These are phyloP conservation scores for Ophiostoma perfectum DNA, from an alignment of 2,329 filamentous ascomycete species.

Conservation along the genomic window DNA sequence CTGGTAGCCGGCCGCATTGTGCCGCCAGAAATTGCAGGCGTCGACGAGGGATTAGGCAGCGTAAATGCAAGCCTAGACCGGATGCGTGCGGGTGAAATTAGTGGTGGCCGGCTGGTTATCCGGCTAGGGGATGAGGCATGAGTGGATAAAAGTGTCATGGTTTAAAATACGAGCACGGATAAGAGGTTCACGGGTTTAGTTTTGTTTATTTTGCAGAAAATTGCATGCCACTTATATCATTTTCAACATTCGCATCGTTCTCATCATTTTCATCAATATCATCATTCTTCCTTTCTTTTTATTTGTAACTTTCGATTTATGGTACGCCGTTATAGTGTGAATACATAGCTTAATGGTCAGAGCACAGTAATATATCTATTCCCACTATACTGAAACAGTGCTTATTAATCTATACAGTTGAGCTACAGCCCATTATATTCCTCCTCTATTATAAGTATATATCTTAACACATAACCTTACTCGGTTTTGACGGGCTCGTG, in stretches of 20 bases:
- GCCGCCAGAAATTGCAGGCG: conserved; percentile 60
- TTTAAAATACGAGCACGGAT: neutral
- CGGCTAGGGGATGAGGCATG: conserved; percentile 26
- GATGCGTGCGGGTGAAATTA: conserved; percentile 60
- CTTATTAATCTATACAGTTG: neutral
- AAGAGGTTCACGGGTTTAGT: neutral
- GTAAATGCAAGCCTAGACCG: conserved; percentile 64
- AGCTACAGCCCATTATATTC: neutral
- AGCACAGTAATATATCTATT: neutral
- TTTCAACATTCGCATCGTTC: neutral
- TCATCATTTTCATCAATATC: neutral
- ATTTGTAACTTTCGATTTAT: neutral
- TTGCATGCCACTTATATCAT: neutral
- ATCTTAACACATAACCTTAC: neutral
- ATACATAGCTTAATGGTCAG: no score
- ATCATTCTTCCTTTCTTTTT: neutral
- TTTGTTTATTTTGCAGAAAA: neutral
- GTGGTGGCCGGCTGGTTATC: conserved; percentile 65
- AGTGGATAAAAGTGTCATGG: neutral
- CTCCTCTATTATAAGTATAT: neutral
- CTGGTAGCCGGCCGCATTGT: conserved; percentile 48
- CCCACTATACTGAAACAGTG: neutral
- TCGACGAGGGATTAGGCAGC: conserved; percentile 56
- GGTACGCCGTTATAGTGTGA: no score
- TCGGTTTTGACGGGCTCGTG: neutral